Base-by-base conservation (phyloP, 1,284 basidiomycete species). In the Leucoagaricus sp. region DNA sequence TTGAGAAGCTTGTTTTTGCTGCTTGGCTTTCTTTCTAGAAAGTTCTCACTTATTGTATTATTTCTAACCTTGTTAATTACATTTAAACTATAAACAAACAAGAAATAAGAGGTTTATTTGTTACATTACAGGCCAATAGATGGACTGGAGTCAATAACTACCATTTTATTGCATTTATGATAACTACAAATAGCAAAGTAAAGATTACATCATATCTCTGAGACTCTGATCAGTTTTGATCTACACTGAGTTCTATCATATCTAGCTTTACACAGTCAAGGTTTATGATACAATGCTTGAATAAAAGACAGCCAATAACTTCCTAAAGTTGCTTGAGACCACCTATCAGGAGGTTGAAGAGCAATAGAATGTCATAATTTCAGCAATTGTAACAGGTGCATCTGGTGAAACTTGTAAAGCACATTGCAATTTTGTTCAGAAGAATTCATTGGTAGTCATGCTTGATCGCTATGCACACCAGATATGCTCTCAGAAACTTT, bases 391-490 rank as follows among this genome's bases (percentile, higher is more conserved):
- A 3, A 68, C 72, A 10, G 70, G 76, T 68, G 72, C 72, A 33
- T 70, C 69, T 15, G 74, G 74, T 19, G 73, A 76, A 44, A 68
- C 68, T n/a, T 26, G 63, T 8, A 72, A 72, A 48, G 72, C 71
- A 29, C 58, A 65, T 26, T 58, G 13, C 21, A 64, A 15, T 53
- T 75, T 33, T 47, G 23, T 1, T 2, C 41, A 15, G 44, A 60
- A 69, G 44, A 56, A 60, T 46, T 70, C 69, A 4, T 49, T 55
- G 3, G 25, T 76, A 4, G 60, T 75, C 17, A 58, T 63, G 0
- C 63, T 65, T 25, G 73, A 77, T 61, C 76, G 74, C 55, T 76
- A 67, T 63, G 65, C 70, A 2, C 74, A 77, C 62, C 75, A 76
- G 66, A 73, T 73, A 58, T 36, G 61, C 58, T 10, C 34, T 53